Base-by-base conservation (phyloP, 306 rosid genomes). In the Cotoneaster glaucophyllus region DNA sequence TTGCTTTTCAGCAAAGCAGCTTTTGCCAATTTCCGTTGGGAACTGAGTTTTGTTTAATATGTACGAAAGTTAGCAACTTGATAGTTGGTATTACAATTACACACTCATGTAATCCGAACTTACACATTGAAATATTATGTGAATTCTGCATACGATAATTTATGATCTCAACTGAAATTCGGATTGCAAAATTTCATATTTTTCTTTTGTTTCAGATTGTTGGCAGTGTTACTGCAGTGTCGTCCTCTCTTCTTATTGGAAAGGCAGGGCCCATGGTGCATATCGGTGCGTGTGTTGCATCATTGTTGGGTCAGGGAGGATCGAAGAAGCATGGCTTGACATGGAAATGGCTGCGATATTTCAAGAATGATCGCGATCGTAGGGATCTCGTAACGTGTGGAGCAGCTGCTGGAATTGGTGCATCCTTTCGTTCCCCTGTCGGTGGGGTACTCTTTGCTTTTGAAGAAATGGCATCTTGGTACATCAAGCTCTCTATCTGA, bases 251-350 rank as follows among this genome's bases (percentile, higher is more conserved):
- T 74, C 79, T 80, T 37, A 80, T 95, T 24, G 99, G 99, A 75
- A 95, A 92, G 83, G 97, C 99, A 48, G 99, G 99, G 74, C 99
- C 99, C 14, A 89, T 95, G 99, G 90, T 95, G 74, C 97, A 95
- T 63, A 92, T 93, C n/a, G 97, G 97, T 50, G 97, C 99, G 21
- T 92, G 97, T 71, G 80, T 96, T 73, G 99, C 97, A 19, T 82
- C 98, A 26, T 78, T 96, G 84, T 77, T 96, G 61, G 87, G 97
- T 56, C 98, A 87, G 84, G 98, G 97, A 67, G 96, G 99, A 54
- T 92, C 96, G 21, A 88, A 83, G 78, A 84, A 84, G 83, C 87
- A 85, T 44, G 82, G 92, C 34, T 76, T 92, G 77, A 88, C 89
- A 6, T 95, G 99, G 92, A 89, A 77, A 78, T 95, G 97, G 97